These are phyloP conservation scores for Phyllosticta citrichinensis DNA, from an alignment of 2,329 filamentous ascomycete genomes.

Conservation along the genomic window DNA sequence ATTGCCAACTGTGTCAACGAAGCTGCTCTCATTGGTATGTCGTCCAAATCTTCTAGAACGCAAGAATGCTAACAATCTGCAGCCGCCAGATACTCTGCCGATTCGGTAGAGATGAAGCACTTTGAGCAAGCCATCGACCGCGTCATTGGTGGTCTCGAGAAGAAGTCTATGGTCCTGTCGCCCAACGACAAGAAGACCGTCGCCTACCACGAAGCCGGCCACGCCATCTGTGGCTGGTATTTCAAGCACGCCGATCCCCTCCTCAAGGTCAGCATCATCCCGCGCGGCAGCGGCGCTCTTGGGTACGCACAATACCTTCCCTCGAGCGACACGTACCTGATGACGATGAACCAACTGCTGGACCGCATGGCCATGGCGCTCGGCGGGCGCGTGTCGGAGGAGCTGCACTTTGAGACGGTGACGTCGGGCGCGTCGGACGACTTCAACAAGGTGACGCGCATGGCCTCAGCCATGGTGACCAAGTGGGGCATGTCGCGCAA, in stretches of 20 bases:
- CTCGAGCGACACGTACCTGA: conserved; percentile 79
- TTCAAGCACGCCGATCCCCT: conserved; percentile 93
- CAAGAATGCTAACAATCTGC: conserved; percentile 31
- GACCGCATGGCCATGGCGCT: conserved; percentile 99
- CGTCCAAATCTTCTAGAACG: neutral
- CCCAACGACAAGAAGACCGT: conserved; percentile 93
- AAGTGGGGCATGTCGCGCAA: conserved; percentile 97
- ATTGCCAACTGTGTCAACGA: conserved; percentile 99
- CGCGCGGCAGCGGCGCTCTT: conserved; percentile 82
- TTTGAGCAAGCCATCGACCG: conserved; percentile 98
- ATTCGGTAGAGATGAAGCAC: conserved; percentile 75
- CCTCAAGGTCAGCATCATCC: conserved; percentile 97
- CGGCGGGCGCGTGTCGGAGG: conserved; percentile 87
- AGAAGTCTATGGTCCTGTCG: conserved; percentile 88
- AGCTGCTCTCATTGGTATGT: conserved; percentile 84
- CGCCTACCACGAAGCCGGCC: conserved; percentile 95
- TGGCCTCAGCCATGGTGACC: conserved; percentile 98
- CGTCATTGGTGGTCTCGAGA: conserved; percentile 91
- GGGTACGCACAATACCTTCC: conserved; percentile 98
- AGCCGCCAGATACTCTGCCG: conserved; percentile 77
- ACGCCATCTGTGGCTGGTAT: conserved; percentile 98
- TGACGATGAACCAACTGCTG: conserved; percentile 94
- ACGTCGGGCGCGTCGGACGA: conserved; percentile 93
- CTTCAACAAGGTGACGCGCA: conserved; percentile 94
- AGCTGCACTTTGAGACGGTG: conserved; percentile 92